Percentiles rank a stretch among this genome's conserved stretches.
These are phyloP conservation scores for Piper betle DNA, from an alignment of 164 flowering plant genomes.

Conservation along the genomic window DNA sequence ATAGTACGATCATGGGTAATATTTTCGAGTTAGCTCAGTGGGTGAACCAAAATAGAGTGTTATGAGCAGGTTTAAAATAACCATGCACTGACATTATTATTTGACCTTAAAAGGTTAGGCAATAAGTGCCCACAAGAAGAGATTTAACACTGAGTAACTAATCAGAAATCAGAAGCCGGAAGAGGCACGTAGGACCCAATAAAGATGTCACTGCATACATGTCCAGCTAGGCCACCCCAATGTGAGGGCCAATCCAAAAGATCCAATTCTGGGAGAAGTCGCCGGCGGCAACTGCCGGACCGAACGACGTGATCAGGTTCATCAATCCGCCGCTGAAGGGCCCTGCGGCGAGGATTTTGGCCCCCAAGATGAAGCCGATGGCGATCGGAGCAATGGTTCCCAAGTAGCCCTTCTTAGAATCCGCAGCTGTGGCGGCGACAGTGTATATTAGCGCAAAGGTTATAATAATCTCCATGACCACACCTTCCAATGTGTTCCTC, in stretches of 20 bases:
- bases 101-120: too few relatives aligned
- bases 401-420: constrained; percentile 51
- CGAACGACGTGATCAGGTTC: constrained; percentile 68
- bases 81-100: too few relatives aligned
- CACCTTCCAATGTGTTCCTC: constrained; percentile 21
- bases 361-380: constrained; percentile 67
- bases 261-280: constrained; percentile 42
- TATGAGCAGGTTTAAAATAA: too few relatives aligned
- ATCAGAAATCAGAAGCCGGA: constrained; percentile 27
- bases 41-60: too few relatives aligned
- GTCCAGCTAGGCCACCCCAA: constrained; percentile 69
- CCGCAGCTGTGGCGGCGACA: constrained; percentile 62
- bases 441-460: constrained; percentile 65
- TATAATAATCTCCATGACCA: constrained; percentile 46
- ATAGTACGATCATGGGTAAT: too few relatives aligned
- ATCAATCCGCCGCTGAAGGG: too few relatives aligned
- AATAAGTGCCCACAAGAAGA: too few relatives aligned
- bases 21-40: too few relatives aligned
- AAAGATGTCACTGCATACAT: constrained; percentile 44
- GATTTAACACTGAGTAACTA: too few relatives aligned
- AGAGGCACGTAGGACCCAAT: constrained; percentile 38
- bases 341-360: constrained; percentile 56
- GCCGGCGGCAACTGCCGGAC: constrained; percentile 54
- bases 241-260: constrained; percentile 68
- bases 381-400: constrained; percentile 63